Percentiles rank a stretch among this genome's conserved stretches.
phyloP scores from a whole-genome alignment of 1,284 basidiomycete species.

The Gymnopus androsaceus region DNA sequence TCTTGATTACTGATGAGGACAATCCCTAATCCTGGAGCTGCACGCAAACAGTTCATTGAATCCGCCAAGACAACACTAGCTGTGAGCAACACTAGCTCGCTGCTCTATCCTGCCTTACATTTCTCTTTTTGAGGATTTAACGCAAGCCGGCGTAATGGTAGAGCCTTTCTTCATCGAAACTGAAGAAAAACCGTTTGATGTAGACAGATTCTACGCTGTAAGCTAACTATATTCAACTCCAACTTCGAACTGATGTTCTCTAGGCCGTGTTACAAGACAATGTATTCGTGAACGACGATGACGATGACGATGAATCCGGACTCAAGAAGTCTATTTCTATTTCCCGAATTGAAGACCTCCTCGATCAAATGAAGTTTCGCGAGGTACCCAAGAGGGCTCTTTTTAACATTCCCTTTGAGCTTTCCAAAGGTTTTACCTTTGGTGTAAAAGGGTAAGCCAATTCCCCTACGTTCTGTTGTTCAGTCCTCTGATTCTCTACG shows the following conservation, averaged over 20 bases:
- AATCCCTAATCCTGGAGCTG: slow-evolving; percentile 54
- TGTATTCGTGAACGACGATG: slow-evolving; percentile 48
- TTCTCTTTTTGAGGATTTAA: slow-evolving; percentile 64
- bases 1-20: slow-evolving; percentile 92
- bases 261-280: slow-evolving; percentile 65
- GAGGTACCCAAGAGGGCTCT: slow-evolving; percentile 88
- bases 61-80: slow-evolving; percentile 71
- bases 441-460: slow-evolving; percentile 86
- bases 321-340: slow-evolving; percentile 71
- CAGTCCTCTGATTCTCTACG: slow-evolving; percentile 11
- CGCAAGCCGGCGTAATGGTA: slow-evolving; percentile 78
- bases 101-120: slow-evolving; percentile 2
- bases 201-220: slow-evolving; percentile 85
- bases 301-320: slow-evolving; percentile 47
- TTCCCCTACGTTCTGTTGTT: slow-evolving; percentile 12
- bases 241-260: not conserved
- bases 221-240: slow-evolving; percentile 28
- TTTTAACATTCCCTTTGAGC: slow-evolving; percentile 81
- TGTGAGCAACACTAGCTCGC: slow-evolving; percentile 37
- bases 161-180: slow-evolving; percentile 93
- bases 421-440: slow-evolving; percentile 82
- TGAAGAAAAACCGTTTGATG: slow-evolving; percentile 69
- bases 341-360: slow-evolving; percentile 74
- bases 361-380: slow-evolving; percentile 80
- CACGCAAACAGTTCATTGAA: slow-evolving; percentile 55